Evolutionary conservation across 495 filamentous ascomycete genomes (phyloP), one percentile per base, ranked within the genome.

Genomic region (Penicillium odoratum): DNA sequence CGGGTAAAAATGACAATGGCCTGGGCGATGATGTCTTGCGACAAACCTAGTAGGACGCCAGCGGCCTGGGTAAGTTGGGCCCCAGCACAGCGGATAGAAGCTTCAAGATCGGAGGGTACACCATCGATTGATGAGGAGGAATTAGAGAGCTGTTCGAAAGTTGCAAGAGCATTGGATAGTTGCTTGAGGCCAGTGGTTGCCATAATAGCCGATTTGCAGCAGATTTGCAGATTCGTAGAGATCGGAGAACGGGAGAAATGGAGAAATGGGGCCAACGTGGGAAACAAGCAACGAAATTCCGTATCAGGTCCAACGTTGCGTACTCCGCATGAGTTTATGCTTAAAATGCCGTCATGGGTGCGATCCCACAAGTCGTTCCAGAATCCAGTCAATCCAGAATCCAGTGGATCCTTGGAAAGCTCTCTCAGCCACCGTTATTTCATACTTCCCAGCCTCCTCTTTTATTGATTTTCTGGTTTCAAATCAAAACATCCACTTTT

Each of bases 11-110:
- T 75, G n/a, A 98, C 84, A 63, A 92, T 88, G 3, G 94, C 91
- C 64, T 92, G 91, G 13, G 92, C 88, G 29, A 96, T 91, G 48
- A 92, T 83, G 55, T 93, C 91, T 65, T 98, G 95, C 1, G 93
- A 89, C 48, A 98, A 75, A 43, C 89, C 83, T 3, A 98, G 80
- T 7, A 98, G 81, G 7, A 96, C 77, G 6, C 94, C 95, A 10
- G 94, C 92, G 16, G 89, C 83, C 69, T 98, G 95, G 10, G 90
- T 95, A 6, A 98, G 83, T 55, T 86, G 84, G 43, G 89, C 84
- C 4, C 79, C 80, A 25, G 77, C 76, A 52, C 75, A 79, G 50
- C 80, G 80, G 56, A 82, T 72, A 1, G 78, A 81, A 58, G 85
- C 82, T 74, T 96, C 92, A 11, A 97, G 82, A 56, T 93, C 89